phyloP scores from a whole-genome alignment of 2,329 filamentous ascomycete species.

The Phyllosticta citrichinensis region DNA sequence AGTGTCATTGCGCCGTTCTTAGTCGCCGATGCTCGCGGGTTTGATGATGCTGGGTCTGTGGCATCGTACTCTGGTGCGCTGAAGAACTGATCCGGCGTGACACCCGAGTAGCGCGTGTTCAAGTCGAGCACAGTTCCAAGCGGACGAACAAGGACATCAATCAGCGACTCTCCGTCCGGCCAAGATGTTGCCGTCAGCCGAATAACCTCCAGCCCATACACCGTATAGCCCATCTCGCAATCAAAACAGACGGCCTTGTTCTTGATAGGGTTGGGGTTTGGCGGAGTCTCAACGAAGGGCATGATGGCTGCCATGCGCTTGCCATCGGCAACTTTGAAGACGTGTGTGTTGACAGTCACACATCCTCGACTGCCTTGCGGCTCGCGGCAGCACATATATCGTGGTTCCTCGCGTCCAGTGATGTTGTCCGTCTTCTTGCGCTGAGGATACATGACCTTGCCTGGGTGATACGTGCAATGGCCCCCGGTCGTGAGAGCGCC shows the following conservation, averaged over 20 bases:
- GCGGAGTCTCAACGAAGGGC: constrained; percentile 71
- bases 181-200: constrained; percentile 82
- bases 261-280: constrained; percentile 39
- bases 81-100: constrained; percentile 66
- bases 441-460: constrained; percentile 53
- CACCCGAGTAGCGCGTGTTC: constrained; percentile 86
- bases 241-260: constrained; percentile 71
- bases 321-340: constrained; percentile 72
- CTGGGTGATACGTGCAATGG: constrained; percentile 71
- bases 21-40: constrained; percentile 12
- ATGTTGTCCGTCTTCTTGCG: constrained; percentile 40
- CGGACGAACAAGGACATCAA: constrained; percentile 80
- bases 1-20: constrained; percentile 33
- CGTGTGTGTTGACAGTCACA: constrained; percentile 59
- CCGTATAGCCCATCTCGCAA: constrained; percentile 97
- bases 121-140: constrained; percentile 78
- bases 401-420: constrained; percentile 25
- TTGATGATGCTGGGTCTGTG: not conserved
- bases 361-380: constrained; percentile 70
- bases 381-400: constrained; percentile 70
- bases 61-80: constrained; percentile 41
- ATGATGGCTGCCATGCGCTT: constrained; percentile 68
- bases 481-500: constrained; percentile 74
- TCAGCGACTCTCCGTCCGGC: constrained; percentile 62
- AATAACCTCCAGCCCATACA: constrained; percentile 76